A percentile compares a stretch with the other conserved stretches of the same genome.
Evolutionary conservation across 2,329 filamentous ascomycete species (phyloP).

Genomic region (Penicillium brevicompactum): DNA sequence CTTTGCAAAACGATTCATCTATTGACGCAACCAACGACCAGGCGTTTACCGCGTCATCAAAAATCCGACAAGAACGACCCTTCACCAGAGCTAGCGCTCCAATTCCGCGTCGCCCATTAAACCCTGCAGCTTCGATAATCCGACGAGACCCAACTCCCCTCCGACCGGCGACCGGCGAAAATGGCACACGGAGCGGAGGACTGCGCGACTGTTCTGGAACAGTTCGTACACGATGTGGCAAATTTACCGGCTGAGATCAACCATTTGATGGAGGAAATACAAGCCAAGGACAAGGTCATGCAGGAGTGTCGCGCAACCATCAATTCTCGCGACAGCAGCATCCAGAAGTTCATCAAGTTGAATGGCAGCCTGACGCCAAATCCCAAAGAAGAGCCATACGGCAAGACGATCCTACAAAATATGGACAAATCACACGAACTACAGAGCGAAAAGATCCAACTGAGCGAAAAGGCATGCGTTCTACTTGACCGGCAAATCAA

Average conservation of each 20-base stretch:
- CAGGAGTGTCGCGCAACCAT: conserved; percentile 60
- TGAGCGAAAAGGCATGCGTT: conserved; percentile 62
- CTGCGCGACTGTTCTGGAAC: conserved; percentile 64
- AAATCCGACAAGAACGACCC: neutral
- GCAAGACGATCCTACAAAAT: conserved; percentile 58
- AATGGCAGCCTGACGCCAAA: conserved; percentile 64
- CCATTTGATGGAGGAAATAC: conserved; percentile 67
- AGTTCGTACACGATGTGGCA: conserved; percentile 65
- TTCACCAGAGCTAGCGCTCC: neutral
- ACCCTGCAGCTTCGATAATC: neutral
- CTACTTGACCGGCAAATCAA: conserved; percentile 66
- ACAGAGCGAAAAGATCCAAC: conserved; percentile 63
- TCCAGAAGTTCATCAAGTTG: conserved; percentile 68
- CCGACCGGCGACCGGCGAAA: conserved; percentile 6
- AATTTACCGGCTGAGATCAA: conserved; percentile 67
- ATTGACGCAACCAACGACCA: neutral
- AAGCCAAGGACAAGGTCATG: conserved; percentile 65
- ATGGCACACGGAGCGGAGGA: conserved; percentile 59
- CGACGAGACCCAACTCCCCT: neutral
- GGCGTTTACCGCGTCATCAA: neutral
- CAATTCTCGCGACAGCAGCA: conserved; percentile 58
- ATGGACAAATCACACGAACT: conserved; percentile 60
- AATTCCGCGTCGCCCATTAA: neutral
- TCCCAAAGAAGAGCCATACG: conserved; percentile 65
- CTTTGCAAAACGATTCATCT: neutral